Evolutionary conservation across 441 rosid genomes (phyloP).

Genomic region (Croton setiger): DNA sequence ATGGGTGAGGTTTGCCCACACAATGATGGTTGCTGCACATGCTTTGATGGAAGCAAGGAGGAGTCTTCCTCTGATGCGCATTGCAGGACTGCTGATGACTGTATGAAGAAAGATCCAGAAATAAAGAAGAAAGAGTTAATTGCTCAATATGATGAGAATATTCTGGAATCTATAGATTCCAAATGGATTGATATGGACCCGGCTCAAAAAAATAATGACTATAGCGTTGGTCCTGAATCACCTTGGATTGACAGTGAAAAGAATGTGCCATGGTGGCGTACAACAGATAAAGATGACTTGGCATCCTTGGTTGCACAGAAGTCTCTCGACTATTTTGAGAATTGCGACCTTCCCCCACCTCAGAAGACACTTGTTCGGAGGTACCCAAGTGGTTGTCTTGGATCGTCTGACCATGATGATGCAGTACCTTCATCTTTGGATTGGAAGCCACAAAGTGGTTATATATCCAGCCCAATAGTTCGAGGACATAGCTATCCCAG

Average conservation of each 20-base stretch:
- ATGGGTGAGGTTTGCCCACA: slow-evolving; percentile 12
- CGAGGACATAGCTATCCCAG: slow-evolving; percentile 24
- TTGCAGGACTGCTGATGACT: slow-evolving; percentile 12
- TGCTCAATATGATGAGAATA: slow-evolving; percentile 24
- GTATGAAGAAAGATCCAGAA: slow-evolving; percentile 20
- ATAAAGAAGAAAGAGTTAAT: slow-evolving; percentile 24
- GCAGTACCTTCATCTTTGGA: slow-evolving; percentile 29
- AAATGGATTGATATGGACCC: slow-evolving; percentile 36
- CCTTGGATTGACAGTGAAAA: slow-evolving; percentile 64
- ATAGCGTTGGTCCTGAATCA: slow-evolving; percentile 41
- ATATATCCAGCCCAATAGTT: slow-evolving; percentile 29
- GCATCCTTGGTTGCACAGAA: slow-evolving; percentile 85
- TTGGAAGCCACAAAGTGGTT: slow-evolving; percentile 24
- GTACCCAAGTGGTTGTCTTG: slow-evolving; percentile 39
- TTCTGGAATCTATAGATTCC: slow-evolving; percentile 35
- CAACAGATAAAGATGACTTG: slow-evolving; percentile 73
- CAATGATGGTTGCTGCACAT: slow-evolving; percentile 6
- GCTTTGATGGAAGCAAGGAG: slow-evolving; percentile 20
- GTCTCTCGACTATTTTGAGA: slow-evolving; percentile 65
- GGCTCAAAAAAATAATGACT: slow-evolving; percentile 36
- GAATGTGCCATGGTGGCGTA: slow-evolving; percentile 88
- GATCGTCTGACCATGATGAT: slow-evolving; percentile 34
- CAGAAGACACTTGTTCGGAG: slow-evolving; percentile 50
- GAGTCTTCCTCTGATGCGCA: slow-evolving; percentile 17
- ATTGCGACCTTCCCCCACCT: slow-evolving; percentile 96